Evolutionary conservation across 2,329 filamentous ascomycete species (phyloP).

Genomic region (Colletotrichum aenigma): DNA sequence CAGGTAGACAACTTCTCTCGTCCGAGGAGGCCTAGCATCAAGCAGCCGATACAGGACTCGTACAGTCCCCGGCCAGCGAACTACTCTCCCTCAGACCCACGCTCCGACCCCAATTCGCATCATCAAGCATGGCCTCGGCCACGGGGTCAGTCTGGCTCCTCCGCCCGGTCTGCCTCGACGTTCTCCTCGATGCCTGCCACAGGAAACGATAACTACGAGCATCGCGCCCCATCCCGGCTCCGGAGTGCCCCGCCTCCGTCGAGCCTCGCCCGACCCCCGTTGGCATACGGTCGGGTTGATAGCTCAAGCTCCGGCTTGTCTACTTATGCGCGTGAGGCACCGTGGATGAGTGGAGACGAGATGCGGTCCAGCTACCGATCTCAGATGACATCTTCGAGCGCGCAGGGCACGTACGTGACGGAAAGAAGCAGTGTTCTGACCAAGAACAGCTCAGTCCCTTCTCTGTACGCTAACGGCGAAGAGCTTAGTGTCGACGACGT

Average conservation of each 20-base stretch:
- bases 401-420: slow-evolving; percentile 69
- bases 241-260: slow-evolving; percentile 30
- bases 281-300: slow-evolving; percentile 32
- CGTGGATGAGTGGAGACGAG: slow-evolving; percentile 55
- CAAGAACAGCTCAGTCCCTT: slow-evolving; percentile 77
- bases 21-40: slow-evolving; percentile 58
- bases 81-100: slow-evolving; percentile 25
- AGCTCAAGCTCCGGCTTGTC: slow-evolving; percentile 36
- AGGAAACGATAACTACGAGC: slow-evolving; percentile 44
- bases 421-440: slow-evolving; percentile 84
- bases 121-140: slow-evolving; percentile 44
- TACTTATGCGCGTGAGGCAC: slow-evolving; percentile 39
- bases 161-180: slow-evolving; percentile 49
- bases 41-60: slow-evolving; percentile 42
- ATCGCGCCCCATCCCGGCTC: slow-evolving; percentile 28
- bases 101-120: slow-evolving; percentile 24
- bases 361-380: slow-evolving; percentile 61
- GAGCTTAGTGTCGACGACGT: slow-evolving; percentile 70
- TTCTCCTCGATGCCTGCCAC: slow-evolving; percentile 47
- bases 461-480: slow-evolving; percentile 55
- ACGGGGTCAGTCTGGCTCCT: slow-evolving; percentile 52
- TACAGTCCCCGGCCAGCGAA: slow-evolving; percentile 32
- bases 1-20: slow-evolving; percentile 63
- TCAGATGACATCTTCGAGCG: slow-evolving; percentile 57
- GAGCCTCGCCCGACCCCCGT: slow-evolving; percentile 32